Evolutionary conservation across 208 protist species (phyloP), one percentile per base, ranked within the genome.

Genomic region (Phytomonas sp.): DNA sequence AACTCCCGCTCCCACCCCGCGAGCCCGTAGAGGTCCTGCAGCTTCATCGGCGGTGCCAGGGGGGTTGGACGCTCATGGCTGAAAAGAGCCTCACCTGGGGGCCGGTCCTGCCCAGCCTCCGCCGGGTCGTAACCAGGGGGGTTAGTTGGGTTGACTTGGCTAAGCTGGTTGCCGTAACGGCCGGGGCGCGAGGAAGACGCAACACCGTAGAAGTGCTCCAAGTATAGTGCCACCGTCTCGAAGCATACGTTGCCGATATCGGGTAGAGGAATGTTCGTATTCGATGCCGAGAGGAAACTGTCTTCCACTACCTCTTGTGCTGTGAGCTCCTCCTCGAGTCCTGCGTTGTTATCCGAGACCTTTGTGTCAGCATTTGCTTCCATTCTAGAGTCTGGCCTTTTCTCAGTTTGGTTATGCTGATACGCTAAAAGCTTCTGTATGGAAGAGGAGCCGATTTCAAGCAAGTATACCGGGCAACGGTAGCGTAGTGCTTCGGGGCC

Each of bases 171-270:
- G 20, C 67, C 65, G 33, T 13, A 65, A 33, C 9, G 29, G 59
- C 5, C 37, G 26, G 34, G 17, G n/a, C 29, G 7, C 36, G 53
- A 33, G 5, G 56, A 34, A 61, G 15, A 31, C 30, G 46, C 46
- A 30, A 84, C 20, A 5, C 73, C 73, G 67, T 88, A 84, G 61
- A 91, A 91, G 77, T 90, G 83, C 67, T 94, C 88, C 75, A 85
- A 59, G 70, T 90, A 94, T 15, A 84, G 51, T 29, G 84, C 81
- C 5, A 91, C 74, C 59, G 75, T 79, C 61, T 84, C 66, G 71
- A 94, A 94, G 13, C 74, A 62, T 1, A 36, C 43, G 6, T 53
- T 28, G 32, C 70, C 34, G 5, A 93, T 20, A 33, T 81, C 82
- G 15, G 80, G 75, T 0, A 91, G 76, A 4, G 78, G 81, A 20